Base-by-base conservation (phyloP, 306 rosid genomes). In the Rosa chinensis region DNA sequence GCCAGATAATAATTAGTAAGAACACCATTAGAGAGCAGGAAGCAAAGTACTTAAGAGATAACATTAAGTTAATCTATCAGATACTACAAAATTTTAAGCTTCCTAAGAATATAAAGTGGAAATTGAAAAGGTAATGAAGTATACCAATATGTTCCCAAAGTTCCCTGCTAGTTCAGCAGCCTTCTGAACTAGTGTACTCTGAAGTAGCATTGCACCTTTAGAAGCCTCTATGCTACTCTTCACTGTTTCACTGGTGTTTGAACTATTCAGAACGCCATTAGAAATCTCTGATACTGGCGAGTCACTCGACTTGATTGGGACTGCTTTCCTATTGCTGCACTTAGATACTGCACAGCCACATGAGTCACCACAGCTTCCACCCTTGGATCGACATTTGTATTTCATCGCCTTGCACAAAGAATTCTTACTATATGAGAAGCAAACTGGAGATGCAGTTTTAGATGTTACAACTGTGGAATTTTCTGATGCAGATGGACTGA, bases 361-460 rank as follows among this genome's bases (percentile, higher is more conserved):
- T 63, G 93, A 87, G 68, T 89, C 39, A 52, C 97, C 92, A 47
- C 97, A 93, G 85, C 88, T 87, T 28, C 87, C 93, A 59, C 98
- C 97, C n/a, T 16, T 42, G 37, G 94, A 86, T 78, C 96, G 95
- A 85, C 98, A 95, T 88, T 20, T 55, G 84, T 98, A 95, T 82
- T 95, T 93, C 44, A 78, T 84, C n/a, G 98, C 93, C 87, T 93
- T 93, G 86, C 99, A 95, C 86, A 89, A 77, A 23, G 98, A 91
- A 64, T 75, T 86, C 85, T 86, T 93, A 72, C 96, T 83, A 82
- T 98, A 95, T 6, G 94, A 89, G 77, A 98, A 95, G 86, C 98
- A 95, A n/a, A 79, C 39, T 71, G 78, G 86, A 32, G 82, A 85
- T 63, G 77, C 76, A n/a, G 69, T 35, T 87, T 79, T 83, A 85